These are phyloP conservation scores for Lepraria neglecta DNA, from an alignment of 495 filamentous ascomycete species.

Conservation along the genomic window DNA sequence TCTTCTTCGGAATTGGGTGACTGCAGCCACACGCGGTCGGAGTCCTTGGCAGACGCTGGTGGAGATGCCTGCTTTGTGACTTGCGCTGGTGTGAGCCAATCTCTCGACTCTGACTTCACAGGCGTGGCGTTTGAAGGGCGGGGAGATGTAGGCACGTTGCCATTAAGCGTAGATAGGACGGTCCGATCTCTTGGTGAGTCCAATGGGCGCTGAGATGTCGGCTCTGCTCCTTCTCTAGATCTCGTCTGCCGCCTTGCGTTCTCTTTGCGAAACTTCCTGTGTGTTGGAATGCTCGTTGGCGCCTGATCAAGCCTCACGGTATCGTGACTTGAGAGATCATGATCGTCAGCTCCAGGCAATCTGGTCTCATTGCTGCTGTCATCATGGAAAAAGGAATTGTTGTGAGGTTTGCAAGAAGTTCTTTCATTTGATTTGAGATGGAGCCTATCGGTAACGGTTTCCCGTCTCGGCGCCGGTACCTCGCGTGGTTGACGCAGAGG, in stretches of 20 bases:
- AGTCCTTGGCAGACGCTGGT: conserved; percentile 2
- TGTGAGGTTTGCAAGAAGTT: conserved; percentile 25
- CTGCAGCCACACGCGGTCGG: conserved; percentile 29
- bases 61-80: conserved; percentile 11
- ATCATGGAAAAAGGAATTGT: conserved; percentile 47
- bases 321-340: conserved; percentile 11
- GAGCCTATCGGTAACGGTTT: conserved; percentile 11
- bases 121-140: neutral
- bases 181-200: conserved; percentile 9
- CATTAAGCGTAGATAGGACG: neutral
- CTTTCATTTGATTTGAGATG: conserved; percentile 10
- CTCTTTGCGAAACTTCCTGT: neutral
- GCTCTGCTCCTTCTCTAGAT: conserved; percentile 10
- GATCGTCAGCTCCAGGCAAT: conserved; percentile 14
- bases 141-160: conserved; percentile 1
- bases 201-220: neutral
- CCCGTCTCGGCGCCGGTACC: conserved; percentile 1
- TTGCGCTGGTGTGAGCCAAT: conserved; percentile 16
- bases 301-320: conserved; percentile 17
- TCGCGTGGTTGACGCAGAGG: conserved; percentile 15
- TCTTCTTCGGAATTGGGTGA: conserved; percentile 42
- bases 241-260: conserved; percentile 1
- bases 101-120: conserved; percentile 10
- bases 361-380: conserved; percentile 45
- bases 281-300: conserved; percentile 11